Percentiles rank a stretch among this genome's conserved stretches.
These are phyloP conservation scores for Castanopsis chinensis DNA, from an alignment of 306 rosid genomes.

Conservation along the genomic window DNA sequence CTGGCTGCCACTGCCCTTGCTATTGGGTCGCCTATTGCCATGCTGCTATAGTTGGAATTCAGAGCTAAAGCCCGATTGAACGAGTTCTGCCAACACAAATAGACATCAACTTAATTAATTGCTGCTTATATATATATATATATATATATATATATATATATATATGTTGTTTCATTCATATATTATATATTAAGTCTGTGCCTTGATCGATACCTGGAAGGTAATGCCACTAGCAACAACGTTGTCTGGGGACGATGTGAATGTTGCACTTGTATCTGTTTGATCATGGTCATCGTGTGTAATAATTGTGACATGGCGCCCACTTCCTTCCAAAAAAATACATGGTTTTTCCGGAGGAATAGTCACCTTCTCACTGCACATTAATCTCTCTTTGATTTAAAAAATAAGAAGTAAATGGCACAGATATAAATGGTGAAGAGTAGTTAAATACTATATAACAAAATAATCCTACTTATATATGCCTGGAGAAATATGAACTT, in stretches of 20 bases:
- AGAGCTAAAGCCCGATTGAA: not conserved
- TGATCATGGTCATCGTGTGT: constrained; percentile 19
- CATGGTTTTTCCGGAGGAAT: constrained; percentile 25
- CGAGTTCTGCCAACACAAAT: constrained; percentile 16
- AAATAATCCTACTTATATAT: constrained; percentile 17
- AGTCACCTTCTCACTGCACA: constrained; percentile 35
- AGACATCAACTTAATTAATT: too few species aligned
- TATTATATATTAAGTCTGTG: not conserved
- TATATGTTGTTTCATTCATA: not conserved
- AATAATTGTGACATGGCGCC: constrained; percentile 12
- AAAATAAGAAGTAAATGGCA: not conserved
- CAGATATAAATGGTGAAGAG: not conserved
- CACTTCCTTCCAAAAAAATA: constrained; percentile 33
- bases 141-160: too few species aligned
- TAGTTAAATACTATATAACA: too few species aligned
- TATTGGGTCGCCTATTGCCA: not conserved
- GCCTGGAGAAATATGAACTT: constrained; percentile 30
- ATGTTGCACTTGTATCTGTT: constrained; percentile 41
- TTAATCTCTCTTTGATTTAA: not conserved
- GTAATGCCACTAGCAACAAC: constrained; percentile 31
- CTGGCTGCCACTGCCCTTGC: constrained; percentile 40
- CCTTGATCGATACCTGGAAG: constrained; percentile 24
- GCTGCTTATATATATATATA: too few species aligned
- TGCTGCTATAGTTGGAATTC: not conserved
- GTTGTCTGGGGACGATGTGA: constrained; percentile 25